Percentiles rank a stretch among this genome's conserved stretches.
Conservation (phyloP, 1,139 yeast genomes). For the Saccharomyces hybrid region DNA sequence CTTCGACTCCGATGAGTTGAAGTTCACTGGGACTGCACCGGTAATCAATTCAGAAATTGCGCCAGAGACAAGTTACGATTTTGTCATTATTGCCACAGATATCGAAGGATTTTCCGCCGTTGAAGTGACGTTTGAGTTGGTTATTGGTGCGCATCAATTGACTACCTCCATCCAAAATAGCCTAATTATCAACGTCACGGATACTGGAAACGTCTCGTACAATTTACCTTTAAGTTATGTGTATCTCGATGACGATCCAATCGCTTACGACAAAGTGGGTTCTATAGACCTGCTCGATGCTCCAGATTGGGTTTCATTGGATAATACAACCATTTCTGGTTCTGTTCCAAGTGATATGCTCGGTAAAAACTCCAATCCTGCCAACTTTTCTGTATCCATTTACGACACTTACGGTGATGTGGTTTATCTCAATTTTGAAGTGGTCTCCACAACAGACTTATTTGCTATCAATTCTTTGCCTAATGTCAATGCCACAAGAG, state of each 20-base stretch:
- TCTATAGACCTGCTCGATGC: conserved; percentile 41
- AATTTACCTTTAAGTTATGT: conserved; percentile 55
- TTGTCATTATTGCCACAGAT: conserved; percentile 75
- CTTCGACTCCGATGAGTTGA: conserved; percentile 53
- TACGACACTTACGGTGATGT: conserved; percentile 45
- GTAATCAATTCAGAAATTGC: conserved; percentile 77
- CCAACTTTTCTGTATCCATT: conserved; percentile 35
- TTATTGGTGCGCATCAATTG: conserved; percentile 84
- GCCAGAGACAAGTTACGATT: conserved; percentile 69
- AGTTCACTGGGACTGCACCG: conserved; percentile 89
- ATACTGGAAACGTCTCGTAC: conserved; percentile 45
- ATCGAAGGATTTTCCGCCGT: conserved; percentile 68
- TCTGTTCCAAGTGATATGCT: conserved; percentile 41
- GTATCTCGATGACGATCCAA: conserved; percentile 49
- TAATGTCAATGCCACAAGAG: conserved; percentile 60
- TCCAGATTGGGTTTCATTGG: conserved; percentile 55
- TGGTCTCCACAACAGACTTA: conserved; percentile 35
- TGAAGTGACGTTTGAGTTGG: conserved; percentile 57
- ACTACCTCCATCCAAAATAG: conserved; percentile 46
- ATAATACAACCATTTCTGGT: conserved; percentile 46
- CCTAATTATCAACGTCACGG: conserved; percentile 59
- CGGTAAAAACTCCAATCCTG: conserved; percentile 33
- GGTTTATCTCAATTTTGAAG: conserved; percentile 50
- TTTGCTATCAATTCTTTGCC: conserved; percentile 49
- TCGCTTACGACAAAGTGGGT: conserved; percentile 48